phyloP scores from a whole-genome alignment of 2,329 filamentous ascomycete genomes.

The Ophiocordyceps australis region DNA sequence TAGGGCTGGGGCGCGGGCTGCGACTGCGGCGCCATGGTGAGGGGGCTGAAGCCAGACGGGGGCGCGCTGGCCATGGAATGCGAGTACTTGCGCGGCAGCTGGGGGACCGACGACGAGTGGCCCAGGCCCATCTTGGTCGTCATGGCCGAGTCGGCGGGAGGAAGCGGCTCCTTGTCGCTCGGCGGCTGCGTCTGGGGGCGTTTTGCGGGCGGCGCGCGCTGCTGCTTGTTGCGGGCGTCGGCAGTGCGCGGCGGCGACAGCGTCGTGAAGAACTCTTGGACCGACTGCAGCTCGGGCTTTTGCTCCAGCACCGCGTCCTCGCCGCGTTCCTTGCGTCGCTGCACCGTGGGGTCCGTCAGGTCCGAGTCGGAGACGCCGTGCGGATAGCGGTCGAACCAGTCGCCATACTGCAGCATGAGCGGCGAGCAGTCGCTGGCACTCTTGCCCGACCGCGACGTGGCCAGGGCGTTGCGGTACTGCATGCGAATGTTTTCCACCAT shows the following conservation, averaged over 20 bases:
- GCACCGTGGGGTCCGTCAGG: slow-evolving; percentile 56
- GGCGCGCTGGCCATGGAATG: slow-evolving; percentile 22
- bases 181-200: neutral
- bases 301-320: slow-evolving; percentile 83
- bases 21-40: slow-evolving; percentile 18
- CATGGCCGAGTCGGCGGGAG: slow-evolving; percentile 5
- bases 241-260: slow-evolving; percentile 45
- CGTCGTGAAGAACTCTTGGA: slow-evolving; percentile 84
- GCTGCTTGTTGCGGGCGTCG: slow-evolving; percentile 14
- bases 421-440: slow-evolving; percentile 30
- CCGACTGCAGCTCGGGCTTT: slow-evolving; percentile 77
- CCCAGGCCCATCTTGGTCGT: slow-evolving; percentile 4
- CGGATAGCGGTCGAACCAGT: slow-evolving; percentile 94
- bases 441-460: slow-evolving; percentile 56
- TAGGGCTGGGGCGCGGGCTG: slow-evolving; percentile 23
- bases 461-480: slow-evolving; percentile 69
- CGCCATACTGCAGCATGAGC: slow-evolving; percentile 89
- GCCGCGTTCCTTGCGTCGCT: slow-evolving; percentile 54
- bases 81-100: slow-evolving; percentile 18
- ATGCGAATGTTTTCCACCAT: slow-evolving; percentile 87
- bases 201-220: slow-evolving; percentile 17
- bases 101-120: slow-evolving; percentile 6
- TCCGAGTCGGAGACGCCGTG: slow-evolving; percentile 76
- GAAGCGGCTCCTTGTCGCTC: slow-evolving; percentile 5
- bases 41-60: slow-evolving; percentile 18